Base-by-base conservation (phyloP, 345 rosid species). In the Ceriops zippeliana region DNA sequence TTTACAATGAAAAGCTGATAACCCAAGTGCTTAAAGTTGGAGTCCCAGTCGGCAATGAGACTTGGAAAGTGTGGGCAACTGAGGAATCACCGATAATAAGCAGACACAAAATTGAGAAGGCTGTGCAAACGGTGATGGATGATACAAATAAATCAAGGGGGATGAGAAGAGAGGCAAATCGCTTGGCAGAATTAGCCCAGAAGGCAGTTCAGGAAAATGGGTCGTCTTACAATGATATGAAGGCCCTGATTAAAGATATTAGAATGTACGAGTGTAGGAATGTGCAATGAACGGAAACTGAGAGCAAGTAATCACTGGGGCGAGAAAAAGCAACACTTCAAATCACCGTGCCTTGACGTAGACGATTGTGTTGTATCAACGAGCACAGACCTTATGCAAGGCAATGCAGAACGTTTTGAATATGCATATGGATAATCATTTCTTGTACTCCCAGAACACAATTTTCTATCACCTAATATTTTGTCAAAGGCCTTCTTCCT, bases 201-300 rank as follows among this genome's bases (percentile, higher is more conserved):
- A 71, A n/a, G 7, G 82, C 87, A 0, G 64, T 80, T 54, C 72
- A 74, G 75, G 76, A 66, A 67, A 84, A 84, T 10, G 85, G 85
- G 20, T 83, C 90, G 26, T 83, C 90, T 51, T 71, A 64, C 63
- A 58, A 61, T 22, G 74, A 79, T 26, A 17, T 80, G 67, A 61
- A 65, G n/a, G 24, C 66, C 38, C 61, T 86, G 47, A 78, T 83
- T 72, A 71, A 80, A 27, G 83, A 82, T 27, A 77, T 83, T 59
- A 71, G 58, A 66, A 51, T 35, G 30, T 57, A 62, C 38, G 68
- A 68, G 61, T 19, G 51, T 6, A 19, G 35, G 47, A 22, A 22
- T 8, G 47, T 21, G 9, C 24, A 61, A 52, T 7, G 68, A 0
- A 21, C 5, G n/a, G 42, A 22, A n/a, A 19, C 30, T 27, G 26